Conservation (phyloP, 441 rosid genomes). For the Populus hybrid region DNA sequence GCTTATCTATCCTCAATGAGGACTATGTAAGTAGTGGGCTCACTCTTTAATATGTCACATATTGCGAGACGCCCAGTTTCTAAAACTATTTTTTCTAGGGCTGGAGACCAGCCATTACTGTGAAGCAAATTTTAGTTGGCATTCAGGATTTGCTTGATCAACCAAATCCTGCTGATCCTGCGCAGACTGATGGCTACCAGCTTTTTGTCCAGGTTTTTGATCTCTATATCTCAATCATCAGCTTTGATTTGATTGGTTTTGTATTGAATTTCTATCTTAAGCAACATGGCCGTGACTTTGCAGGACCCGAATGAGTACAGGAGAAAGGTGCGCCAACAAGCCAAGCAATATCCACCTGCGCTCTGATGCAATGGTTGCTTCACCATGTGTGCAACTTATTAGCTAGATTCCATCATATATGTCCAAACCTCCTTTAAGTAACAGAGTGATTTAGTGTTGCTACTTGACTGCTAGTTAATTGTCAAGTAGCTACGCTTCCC, state of each 20-base stretch:
- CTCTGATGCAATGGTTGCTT: conserved; percentile 22
- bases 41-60: background rate
- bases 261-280: background rate
- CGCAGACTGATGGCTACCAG: conserved; percentile 75
- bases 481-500: background rate
- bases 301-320: conserved; percentile 43
- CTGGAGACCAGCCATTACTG: conserved; percentile 90
- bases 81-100: conserved; percentile 37
- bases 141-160: conserved; percentile 80
- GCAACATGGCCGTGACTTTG: background rate
- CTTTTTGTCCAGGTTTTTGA: conserved; percentile 68
- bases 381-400: background rate
- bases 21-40: conserved; percentile 47
- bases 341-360: conserved; percentile 41
- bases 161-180: conserved; percentile 81
- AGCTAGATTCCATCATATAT: background rate
- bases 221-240: background rate
- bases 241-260: too few species aligned
- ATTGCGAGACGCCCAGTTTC: background rate
- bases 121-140: conserved; percentile 78
- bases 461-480: background rate
- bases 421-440: background rate
- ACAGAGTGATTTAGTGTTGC: background rate
- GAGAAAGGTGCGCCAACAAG: conserved; percentile 44
- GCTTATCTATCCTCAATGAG: conserved; percentile 82